Evolutionary conservation across 2,329 filamentous ascomycete species (phyloP).

Genomic region (Colletotrichum ledebouriae): DNA sequence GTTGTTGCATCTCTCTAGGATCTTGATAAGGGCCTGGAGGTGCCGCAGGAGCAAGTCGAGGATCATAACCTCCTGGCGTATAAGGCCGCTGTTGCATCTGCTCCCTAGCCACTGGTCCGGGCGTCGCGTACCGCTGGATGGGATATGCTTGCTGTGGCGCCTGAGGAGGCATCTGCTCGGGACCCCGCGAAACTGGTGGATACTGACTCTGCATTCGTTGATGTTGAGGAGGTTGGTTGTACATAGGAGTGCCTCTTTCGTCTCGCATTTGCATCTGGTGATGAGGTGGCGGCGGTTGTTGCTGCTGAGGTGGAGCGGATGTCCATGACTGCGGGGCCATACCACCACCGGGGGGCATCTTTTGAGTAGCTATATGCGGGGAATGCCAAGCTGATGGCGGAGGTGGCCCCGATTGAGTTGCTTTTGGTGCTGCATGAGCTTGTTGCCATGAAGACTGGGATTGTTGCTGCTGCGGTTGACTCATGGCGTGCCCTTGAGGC

Average conservation of each 20-base stretch:
- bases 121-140: conserved; percentile 57
- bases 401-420: conserved; percentile 45
- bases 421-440: conserved; percentile 51
- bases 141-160: conserved; percentile 52
- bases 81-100: conserved; percentile 60
- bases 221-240: conserved; percentile 47
- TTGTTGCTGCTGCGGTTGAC: conserved; percentile 47
- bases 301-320: conserved; percentile 45
- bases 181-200: conserved; percentile 55
- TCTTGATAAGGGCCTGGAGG: conserved; percentile 49
- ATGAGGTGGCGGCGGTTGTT: conserved; percentile 41
- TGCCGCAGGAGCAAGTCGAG: conserved; percentile 55
- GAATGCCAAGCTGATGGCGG: conserved; percentile 53
- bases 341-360: conserved; percentile 52
- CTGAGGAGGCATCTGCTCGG: conserved; percentile 58
- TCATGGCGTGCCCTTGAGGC: conserved; percentile 45
- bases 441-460: conserved; percentile 52
- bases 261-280: conserved; percentile 51
- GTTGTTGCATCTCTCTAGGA: conserved; percentile 49
- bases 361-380: conserved; percentile 54
- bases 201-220: conserved; percentile 57
- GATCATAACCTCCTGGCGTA: conserved; percentile 60
- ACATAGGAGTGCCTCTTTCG: conserved; percentile 54
- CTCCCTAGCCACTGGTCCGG: conserved; percentile 55
- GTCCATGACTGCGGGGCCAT: conserved; percentile 53